phyloP scores from a whole-genome alignment of 2,329 filamentous ascomycete genomes.

The Fusarium vanettenii region DNA sequence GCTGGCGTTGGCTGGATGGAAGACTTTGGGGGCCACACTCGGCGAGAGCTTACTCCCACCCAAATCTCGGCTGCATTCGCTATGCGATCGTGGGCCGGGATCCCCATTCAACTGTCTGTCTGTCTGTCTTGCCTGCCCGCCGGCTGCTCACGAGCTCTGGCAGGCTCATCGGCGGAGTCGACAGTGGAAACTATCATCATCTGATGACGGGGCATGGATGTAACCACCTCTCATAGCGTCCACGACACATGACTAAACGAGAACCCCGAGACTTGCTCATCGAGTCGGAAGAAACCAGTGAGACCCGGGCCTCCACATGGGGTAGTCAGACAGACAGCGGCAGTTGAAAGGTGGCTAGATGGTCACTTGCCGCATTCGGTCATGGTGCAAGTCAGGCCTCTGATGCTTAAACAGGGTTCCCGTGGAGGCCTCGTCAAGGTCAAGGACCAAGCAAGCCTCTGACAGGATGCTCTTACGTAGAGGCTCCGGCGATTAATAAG shows the following conservation, averaged over 20 bases:
- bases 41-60: constrained; percentile 23
- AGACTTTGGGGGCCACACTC: constrained; percentile 27
- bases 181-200: constrained; percentile 21
- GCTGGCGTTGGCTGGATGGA: constrained; percentile 28
- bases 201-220: constrained; percentile 25
- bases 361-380: constrained; percentile 2
- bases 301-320: constrained; percentile 21
- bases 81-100: constrained; percentile 25
- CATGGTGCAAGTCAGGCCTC: not conserved
- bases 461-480: not conserved
- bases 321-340: constrained; percentile 21
- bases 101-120: constrained; percentile 10
- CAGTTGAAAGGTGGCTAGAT: constrained; percentile 25
- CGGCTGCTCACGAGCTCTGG: not conserved
- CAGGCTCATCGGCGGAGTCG: constrained; percentile 8
- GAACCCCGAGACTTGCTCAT: constrained; percentile 5
- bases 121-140: not conserved
- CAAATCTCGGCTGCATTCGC: constrained; percentile 34
- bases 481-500: not conserved
- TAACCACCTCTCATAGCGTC: constrained; percentile 18
- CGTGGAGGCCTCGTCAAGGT: constrained; percentile 19
- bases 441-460: not conserved
- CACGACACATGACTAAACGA: constrained; percentile 20
- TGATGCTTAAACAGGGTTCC: not conserved
- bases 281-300: constrained; percentile 21